These are phyloP conservation scores for Corylus heterophylla DNA, from an alignment of 306 rosid genomes.

Conservation along the genomic window DNA sequence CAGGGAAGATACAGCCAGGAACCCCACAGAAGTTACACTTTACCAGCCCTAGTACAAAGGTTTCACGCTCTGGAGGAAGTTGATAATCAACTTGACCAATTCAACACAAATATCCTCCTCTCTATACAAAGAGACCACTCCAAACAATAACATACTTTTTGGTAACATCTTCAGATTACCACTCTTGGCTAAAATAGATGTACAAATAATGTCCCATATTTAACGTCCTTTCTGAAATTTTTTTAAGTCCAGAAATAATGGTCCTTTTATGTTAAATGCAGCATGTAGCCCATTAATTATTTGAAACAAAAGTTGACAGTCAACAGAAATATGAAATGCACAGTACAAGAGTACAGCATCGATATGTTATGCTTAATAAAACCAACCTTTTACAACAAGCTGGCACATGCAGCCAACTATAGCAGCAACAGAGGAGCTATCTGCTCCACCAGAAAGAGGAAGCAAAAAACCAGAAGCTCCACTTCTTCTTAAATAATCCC, in stretches of 20 bases:
- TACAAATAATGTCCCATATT: background rate
- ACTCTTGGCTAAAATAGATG: background rate
- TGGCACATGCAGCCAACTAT: conserved; percentile 99
- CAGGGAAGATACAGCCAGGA: background rate
- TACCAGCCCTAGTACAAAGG: background rate
- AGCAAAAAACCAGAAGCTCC: conserved; percentile 99
- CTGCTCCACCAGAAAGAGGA: conserved; percentile 99
- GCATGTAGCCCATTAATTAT: conserved; percentile 9
- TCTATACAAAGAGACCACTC: background rate
- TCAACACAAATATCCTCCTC: background rate
- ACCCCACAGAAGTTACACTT: background rate
- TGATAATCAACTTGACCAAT: background rate
- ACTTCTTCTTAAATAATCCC: conserved; percentile 97
- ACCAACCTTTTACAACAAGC: conserved; percentile 83
- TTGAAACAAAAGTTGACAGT: conserved; percentile 12
- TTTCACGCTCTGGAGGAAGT: background rate
- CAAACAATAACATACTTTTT: background rate
- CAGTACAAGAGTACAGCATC: conserved; percentile 12
- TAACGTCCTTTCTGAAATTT: background rate
- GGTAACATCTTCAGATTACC: background rate
- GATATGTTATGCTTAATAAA: background rate
- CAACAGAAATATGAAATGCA: conserved; percentile 25
- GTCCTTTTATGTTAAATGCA: background rate
- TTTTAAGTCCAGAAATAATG: background rate
- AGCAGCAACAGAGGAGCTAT: conserved; percentile 95